Conservation (phyloP, 192 early-diverging fungal species). For the Entomortierella parvispora region DNA sequence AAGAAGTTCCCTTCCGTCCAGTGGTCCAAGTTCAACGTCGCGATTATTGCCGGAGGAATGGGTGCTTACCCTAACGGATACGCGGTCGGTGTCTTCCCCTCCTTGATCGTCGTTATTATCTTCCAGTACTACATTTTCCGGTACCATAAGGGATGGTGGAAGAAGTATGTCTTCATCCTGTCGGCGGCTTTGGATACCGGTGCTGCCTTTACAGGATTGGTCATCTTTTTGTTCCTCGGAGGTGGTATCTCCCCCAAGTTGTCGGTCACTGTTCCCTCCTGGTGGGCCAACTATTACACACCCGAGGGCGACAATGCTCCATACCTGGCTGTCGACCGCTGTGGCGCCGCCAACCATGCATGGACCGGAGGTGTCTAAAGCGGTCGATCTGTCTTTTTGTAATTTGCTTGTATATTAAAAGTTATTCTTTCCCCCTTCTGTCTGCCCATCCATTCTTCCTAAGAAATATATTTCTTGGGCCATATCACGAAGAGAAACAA, state of each 20-base stretch:
- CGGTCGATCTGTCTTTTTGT: no score
- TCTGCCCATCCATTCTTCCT: no score
- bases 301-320: not conserved
- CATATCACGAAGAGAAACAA: no score
- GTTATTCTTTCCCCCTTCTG: no score
- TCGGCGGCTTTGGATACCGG: slow-evolving; percentile 72
- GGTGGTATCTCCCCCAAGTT: slow-evolving; percentile 37
- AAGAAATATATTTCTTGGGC: no score
- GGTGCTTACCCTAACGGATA: slow-evolving; percentile 59
- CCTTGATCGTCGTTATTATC: slow-evolving; percentile 46
- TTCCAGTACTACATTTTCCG: slow-evolving; percentile 63
- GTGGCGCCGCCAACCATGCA: slow-evolving; percentile 4
- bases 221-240: slow-evolving; percentile 60
- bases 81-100: slow-evolving; percentile 21
- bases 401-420: no score
- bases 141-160: slow-evolving; percentile 61
- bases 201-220: slow-evolving; percentile 54
- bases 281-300: slow-evolving; percentile 23
- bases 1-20: slow-evolving; percentile 58
- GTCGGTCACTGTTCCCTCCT: slow-evolving; percentile 1
- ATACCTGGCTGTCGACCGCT: slow-evolving; percentile 5
- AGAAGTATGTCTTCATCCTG: slow-evolving; percentile 73
- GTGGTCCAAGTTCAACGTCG: slow-evolving; percentile 59
- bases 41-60: slow-evolving; percentile 57
- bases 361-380: slow-evolving; percentile 5